Evolutionary conservation across 2,329 filamentous ascomycete species (phyloP).

Genomic region (Ceratocystis harringtonii): DNA sequence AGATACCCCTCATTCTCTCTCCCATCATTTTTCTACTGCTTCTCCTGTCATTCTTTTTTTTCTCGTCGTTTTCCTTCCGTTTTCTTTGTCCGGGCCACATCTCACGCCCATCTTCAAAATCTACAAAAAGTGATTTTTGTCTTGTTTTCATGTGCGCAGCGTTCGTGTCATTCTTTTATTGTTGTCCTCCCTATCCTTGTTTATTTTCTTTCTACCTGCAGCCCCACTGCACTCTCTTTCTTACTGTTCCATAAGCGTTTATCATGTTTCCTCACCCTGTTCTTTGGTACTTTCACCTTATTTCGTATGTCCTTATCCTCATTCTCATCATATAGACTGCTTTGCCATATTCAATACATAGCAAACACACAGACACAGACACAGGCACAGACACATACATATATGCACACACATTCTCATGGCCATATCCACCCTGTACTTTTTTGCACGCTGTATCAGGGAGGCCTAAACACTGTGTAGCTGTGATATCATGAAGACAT

Average conservation of each 20-base stretch:
- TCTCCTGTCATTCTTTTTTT: neutral
- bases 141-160: neutral
- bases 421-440: too few relatives aligned
- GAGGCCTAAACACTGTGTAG: neutral
- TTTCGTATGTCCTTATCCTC: neutral
- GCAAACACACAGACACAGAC: neutral
- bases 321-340: neutral
- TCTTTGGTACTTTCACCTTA: neutral
- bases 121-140: too few relatives aligned
- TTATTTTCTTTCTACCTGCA: too few relatives aligned
- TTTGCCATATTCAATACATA: neutral
- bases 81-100: too few relatives aligned
- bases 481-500: neutral
- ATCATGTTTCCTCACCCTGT: neutral
- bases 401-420: neutral
- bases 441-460: neutral
- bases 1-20: constrained; percentile 1
- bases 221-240: too few relatives aligned
- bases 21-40: constrained; percentile 10
- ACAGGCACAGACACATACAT: neutral
- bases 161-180: neutral
- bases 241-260: too few relatives aligned
- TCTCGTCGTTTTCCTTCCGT: neutral
- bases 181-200: neutral
- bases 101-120: too few relatives aligned